Conservation (phyloP, 441 rosid genomes). For the Sinapis alba region DNA sequence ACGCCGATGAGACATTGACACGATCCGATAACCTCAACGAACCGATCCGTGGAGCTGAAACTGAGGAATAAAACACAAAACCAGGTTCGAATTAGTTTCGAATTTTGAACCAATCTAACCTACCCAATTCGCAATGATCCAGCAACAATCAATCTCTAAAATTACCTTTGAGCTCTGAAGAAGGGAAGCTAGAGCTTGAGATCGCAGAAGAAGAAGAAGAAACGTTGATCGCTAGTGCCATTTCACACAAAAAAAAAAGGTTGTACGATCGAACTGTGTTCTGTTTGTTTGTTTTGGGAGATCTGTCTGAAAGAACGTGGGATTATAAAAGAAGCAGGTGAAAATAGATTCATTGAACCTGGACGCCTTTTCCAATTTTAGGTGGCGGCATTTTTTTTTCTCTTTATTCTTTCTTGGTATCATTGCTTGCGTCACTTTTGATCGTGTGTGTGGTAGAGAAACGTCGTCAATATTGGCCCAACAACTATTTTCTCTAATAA, state of each 20-base stretch:
- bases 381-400: slow-evolving; percentile 15
- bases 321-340: slow-evolving; percentile 44
- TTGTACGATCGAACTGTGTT: neutral
- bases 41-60: slow-evolving; percentile 56
- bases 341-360: slow-evolving; percentile 62
- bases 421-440: slow-evolving; percentile 40
- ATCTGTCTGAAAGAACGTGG: slow-evolving; percentile 5
- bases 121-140: neutral
- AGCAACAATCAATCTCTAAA: neutral
- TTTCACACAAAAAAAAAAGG: slow-evolving; percentile 9
- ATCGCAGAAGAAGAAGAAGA: slow-evolving; percentile 58
- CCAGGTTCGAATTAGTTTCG: neutral
- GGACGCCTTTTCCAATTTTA: slow-evolving; percentile 46
- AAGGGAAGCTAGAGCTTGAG: slow-evolving; percentile 43
- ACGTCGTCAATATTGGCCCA: slow-evolving; percentile 29
- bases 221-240: slow-evolving; percentile 67
- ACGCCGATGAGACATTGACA: slow-evolving; percentile 27
- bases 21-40: slow-evolving; percentile 56
- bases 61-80: neutral
- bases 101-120: neutral
- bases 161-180: slow-evolving; percentile 56
- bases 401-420: neutral
- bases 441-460: slow-evolving; percentile 35
- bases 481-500: neutral
- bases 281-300: neutral